Conservation (phyloP, 768 basidiomycete species). For the Chalciporus piperatus region DNA sequence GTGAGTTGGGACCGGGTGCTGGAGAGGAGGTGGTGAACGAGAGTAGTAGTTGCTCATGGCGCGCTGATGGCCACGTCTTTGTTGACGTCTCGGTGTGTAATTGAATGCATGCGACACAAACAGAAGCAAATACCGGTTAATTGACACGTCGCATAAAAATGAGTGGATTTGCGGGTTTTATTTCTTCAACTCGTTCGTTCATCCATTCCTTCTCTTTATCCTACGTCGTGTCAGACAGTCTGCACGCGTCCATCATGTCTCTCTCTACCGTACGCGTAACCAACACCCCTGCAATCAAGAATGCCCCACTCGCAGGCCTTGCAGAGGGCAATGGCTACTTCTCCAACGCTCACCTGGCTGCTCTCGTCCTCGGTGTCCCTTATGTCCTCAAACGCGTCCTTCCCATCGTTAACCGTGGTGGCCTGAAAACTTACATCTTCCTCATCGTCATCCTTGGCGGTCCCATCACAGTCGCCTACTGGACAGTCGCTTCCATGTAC, state of each 20-base stretch:
- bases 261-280: slow-evolving; percentile 57
- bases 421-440: slow-evolving; percentile 84
- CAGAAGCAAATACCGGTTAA: slow-evolving; percentile 18
- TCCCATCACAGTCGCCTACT: slow-evolving; percentile 83
- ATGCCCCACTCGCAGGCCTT: slow-evolving; percentile 77
- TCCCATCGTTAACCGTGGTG: slow-evolving; percentile 80
- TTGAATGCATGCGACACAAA: too few relatives aligned
- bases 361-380: slow-evolving; percentile 74
- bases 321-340: slow-evolving; percentile 86
- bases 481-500: slow-evolving; percentile 82
- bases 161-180: not conserved
- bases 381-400: slow-evolving; percentile 80
- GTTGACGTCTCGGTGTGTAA: too few relatives aligned
- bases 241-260: slow-evolving; percentile 33
- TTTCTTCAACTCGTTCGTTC: slow-evolving; percentile 13
- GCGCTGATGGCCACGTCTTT: too few relatives aligned
- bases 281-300: slow-evolving; percentile 75
- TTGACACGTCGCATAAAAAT: slow-evolving; percentile 17
- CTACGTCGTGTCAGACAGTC: slow-evolving; percentile 4
- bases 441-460: slow-evolving; percentile 69
- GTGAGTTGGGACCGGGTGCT: slow-evolving; percentile 87
- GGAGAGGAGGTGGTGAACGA: slow-evolving; percentile 73
- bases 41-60: slow-evolving; percentile 40
- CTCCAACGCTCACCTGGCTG: slow-evolving; percentile 76
- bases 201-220: slow-evolving; percentile 11